A percentile compares a stretch with the other conserved stretches of the same genome.
phyloP scores from a whole-genome alignment of 352 stramenopile species.

The Phytophthora pini region DNA sequence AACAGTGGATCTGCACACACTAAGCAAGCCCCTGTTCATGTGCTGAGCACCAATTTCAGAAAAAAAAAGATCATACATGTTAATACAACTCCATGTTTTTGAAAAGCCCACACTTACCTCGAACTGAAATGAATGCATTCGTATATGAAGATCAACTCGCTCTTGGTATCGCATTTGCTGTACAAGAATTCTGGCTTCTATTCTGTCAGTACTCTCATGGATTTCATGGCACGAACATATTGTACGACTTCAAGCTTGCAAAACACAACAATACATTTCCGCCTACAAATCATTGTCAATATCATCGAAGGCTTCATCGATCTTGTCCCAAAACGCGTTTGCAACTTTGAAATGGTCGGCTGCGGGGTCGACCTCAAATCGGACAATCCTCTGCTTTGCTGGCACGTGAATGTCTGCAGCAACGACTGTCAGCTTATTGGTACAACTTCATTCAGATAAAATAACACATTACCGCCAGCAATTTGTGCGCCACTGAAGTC shows the following conservation, averaged over 20 bases:
- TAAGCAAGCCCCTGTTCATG: too few relatives aligned
- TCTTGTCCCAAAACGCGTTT: conserved; percentile 73
- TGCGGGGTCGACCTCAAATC: conserved; percentile 64
- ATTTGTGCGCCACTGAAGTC: conserved; percentile 63
- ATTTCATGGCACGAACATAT: too few relatives aligned
- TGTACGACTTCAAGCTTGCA: too few relatives aligned
- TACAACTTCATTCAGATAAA: background rate
- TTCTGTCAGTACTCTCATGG: background rate
- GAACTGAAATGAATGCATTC: too few relatives aligned
- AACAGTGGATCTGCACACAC: too few relatives aligned
- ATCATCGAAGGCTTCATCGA: conserved; percentile 72
- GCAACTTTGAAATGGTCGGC: conserved; percentile 62
- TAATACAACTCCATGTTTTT: too few relatives aligned
- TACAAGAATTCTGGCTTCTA: background rate
- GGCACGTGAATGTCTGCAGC: conserved; percentile 68
- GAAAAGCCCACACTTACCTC: too few relatives aligned
- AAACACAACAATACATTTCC: background rate
- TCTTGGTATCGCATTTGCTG: background rate
- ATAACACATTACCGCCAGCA: conserved; percentile 40
- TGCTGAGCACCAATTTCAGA: too few relatives aligned
- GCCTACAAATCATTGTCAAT: conserved; percentile 56
- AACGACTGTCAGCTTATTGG: background rate
- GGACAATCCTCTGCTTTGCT: conserved; percentile 57
- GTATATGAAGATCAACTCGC: too few relatives aligned
- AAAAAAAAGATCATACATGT: too few relatives aligned